Base-by-base conservation (phyloP, 192 early-diverging fungal genomes). In the Rhizophagus prolifer region DNA sequence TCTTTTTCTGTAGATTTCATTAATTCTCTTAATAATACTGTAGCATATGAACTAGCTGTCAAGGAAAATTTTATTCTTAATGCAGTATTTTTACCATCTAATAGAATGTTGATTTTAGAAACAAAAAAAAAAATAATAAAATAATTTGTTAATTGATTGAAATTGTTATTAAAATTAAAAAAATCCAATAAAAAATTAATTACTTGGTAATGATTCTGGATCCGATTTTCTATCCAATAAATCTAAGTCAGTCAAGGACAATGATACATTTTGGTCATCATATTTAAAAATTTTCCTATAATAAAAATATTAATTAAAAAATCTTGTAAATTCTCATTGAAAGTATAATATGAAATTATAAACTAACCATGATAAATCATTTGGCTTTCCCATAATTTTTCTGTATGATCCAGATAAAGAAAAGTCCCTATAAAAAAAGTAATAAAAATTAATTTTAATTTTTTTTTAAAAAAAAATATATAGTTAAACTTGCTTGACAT, bases 11-110 rank as follows among this genome's bases (percentile, higher is more conserved):
- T 88, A 63, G 85, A 76, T 58, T 90, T 87, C 80, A 92, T 91
- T 26, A 97, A 82, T 81, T 99, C 98, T 23, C 97, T 88, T 71
- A 99, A 82, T n/a, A 92, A 90, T 96, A 99, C 98, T 0, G 98
- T 99, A 2, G 98, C 98, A 81, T 99, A 99, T 44, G 92, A 89
- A 58, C 94, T 95, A 2, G 94, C 87, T 36, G 81, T 83, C 65
- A 99, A 84, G 23, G 92, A 93, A 75, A 99, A 90, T 38, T 89
- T 84, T 19, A 96, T 79, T 58, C 92, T 83, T 31, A 97, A 75
- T 10, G 93, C 97, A 28, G 93, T 50, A 14, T 88, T 85, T 70
- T 89, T 78, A 30, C 96, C 96, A 50, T 86, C 89, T 81, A 13
- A 9, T 63, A 34, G 13, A 14, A 80, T 69, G 12, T 46, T 30